phyloP scores from a whole-genome alignment of 371 early-diverging fungal species.

The Mucor indicus region DNA sequence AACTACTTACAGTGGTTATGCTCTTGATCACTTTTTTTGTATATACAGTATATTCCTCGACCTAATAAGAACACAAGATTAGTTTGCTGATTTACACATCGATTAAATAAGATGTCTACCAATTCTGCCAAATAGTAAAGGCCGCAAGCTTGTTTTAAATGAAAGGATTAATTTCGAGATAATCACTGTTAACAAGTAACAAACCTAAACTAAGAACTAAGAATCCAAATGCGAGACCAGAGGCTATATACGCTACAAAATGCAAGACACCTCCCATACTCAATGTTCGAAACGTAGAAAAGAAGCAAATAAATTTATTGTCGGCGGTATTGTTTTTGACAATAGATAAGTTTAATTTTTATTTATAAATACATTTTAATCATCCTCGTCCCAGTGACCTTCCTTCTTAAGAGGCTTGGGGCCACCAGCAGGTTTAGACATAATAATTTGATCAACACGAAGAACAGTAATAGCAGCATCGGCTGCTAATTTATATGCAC shows the following conservation, averaged over 20 bases:
- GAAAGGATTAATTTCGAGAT: background rate
- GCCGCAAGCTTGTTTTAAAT: constrained; percentile 65
- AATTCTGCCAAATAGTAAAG: constrained; percentile 80
- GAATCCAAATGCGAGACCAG: constrained; percentile 40
- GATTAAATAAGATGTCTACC: constrained; percentile 20
- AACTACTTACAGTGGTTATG: constrained; percentile 58
- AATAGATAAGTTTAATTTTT: too few species aligned
- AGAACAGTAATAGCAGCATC: constrained; percentile 94
- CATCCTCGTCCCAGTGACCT: constrained; percentile 90
- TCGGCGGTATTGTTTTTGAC: too few species aligned
- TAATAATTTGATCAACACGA: constrained; percentile 97
- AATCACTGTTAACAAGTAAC: background rate
- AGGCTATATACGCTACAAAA: constrained; percentile 41
- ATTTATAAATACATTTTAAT: constrained; percentile 11
- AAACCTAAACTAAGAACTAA: constrained; percentile 46
- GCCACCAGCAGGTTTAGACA: constrained; percentile 97
- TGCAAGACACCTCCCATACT: constrained; percentile 23
- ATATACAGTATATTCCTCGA: constrained; percentile 81
- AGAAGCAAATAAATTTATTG: too few species aligned
- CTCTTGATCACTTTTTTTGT: constrained; percentile 73
- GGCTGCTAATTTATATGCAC: constrained; percentile 87
- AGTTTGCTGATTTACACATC: constrained; percentile 9
- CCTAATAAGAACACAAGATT: constrained; percentile 20
- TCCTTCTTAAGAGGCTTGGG: constrained; percentile 91
- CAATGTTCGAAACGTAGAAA: background rate